Base-by-base conservation (phyloP, 2,329 filamentous ascomycete species). In the Epichloe festucae region DNA sequence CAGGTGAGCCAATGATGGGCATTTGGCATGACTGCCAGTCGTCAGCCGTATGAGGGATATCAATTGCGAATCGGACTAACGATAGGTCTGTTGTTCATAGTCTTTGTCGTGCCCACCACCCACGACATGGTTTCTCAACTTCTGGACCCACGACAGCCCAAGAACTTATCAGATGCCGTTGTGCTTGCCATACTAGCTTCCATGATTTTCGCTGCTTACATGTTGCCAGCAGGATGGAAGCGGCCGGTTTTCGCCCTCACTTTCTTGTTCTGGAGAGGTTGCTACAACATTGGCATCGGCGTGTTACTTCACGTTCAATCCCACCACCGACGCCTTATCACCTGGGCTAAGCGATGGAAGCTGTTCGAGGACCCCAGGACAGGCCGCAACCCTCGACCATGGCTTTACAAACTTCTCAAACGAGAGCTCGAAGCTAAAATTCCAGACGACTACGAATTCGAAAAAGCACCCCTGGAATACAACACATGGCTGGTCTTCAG, bases 81-180 rank as follows among this genome's bases (percentile, higher is more conserved):
- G 41, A 17, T 12, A 11, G 27, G 58, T 41, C 21, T 19, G 11
- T 19, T 17, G 19, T 19, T 5, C 3, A 41, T 63, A 97, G 93
- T 95, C 62, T 98, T 98, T 66, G 85, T 89, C 53, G 93, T 98
- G 51, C 93, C 93, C 46, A 84, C 89, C 56, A 98, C 93, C 52
- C 89, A 96, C 75, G 93, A 98, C 71, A 97, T 98, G 93, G 91
- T 98, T 60, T 95, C 91, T 49, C 93, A 97, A 71, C 79, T 98
- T 51, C 81, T 98, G 60, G 93, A 94, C 61, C 93, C 93, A 49
- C 87, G 86, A 58, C 86, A 97, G 65, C 89, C 93, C 50, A 98
- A 98, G 75, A 97, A 97, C 66, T 67, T 94, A 40, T 93, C 89
- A 55, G 93, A 98, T 68, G 70, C 82, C 53, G 64, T 85, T 53